Conservation (phyloP, 2,329 filamentous ascomycete species). For the Colletotrichum plurivorum region DNA sequence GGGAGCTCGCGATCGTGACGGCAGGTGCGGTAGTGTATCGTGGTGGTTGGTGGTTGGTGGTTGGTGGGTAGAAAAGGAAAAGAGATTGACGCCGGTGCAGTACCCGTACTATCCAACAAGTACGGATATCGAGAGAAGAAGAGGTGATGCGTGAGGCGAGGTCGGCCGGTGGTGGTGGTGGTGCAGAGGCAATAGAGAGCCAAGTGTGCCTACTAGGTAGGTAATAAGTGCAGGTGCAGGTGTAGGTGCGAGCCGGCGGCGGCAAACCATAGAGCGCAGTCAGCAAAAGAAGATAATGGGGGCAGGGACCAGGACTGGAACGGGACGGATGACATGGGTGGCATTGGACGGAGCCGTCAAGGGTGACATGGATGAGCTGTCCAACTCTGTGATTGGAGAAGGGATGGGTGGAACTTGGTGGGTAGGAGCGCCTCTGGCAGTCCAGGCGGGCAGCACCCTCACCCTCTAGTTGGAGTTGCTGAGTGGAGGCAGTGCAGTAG, state of each 20-base stretch:
- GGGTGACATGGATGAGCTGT: conserved; percentile 33
- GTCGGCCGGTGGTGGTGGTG: background rate
- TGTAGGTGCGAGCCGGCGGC: conserved; percentile 5
- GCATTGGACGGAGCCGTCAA: conserved; percentile 34
- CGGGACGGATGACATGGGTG: conserved; percentile 34
- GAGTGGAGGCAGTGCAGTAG: background rate
- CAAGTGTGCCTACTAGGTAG: background rate
- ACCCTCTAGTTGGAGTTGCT: background rate
- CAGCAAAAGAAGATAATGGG: conserved; percentile 25
- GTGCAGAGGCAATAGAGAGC: conserved; percentile 9
- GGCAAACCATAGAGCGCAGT: conserved; percentile 29
- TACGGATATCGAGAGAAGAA: too few relatives aligned
- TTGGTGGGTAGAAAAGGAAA: conserved; percentile 7
- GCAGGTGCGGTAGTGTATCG: background rate
- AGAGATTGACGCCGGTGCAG: background rate
- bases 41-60: conserved; percentile 15
- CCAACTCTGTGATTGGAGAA: conserved; percentile 4
- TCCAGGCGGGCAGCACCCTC: background rate
- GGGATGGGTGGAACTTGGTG: background rate
- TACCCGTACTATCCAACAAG: too few relatives aligned
- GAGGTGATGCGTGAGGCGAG: background rate
- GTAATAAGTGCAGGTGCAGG: background rate
- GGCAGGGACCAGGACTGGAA: conserved; percentile 38
- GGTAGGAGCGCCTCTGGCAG: background rate
- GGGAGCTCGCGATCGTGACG: conserved; percentile 23